Base-by-base conservation (phyloP, 352 stramenopile genomes). In the Phytophthora tubulina region DNA sequence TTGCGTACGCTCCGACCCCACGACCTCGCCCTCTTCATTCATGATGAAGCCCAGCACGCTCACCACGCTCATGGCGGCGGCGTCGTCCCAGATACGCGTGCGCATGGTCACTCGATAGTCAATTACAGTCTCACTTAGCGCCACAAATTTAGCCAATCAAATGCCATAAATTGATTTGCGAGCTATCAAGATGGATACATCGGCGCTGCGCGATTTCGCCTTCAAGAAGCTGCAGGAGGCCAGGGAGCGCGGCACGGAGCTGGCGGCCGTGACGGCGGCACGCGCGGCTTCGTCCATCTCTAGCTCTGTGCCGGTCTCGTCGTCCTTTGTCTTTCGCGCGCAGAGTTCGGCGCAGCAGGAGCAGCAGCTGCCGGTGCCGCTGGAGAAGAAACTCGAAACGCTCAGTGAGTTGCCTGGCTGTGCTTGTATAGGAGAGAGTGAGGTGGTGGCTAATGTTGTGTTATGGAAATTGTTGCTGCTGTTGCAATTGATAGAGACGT, bases 11-110 rank as follows among this genome's bases (percentile, higher is more conserved):
- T 93, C 87, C 8, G 82, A 70, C 3, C 87, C 85, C 21, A 91
- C 79, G 21, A 95, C 84, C 30, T 93, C 86, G 56, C 85, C 87
- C 11, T 93, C 84, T 39, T 95, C 87, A 70, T 95, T 95, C 75
- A 95, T 84, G 51, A 93, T 77, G 67, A 89, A 95, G 63, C 81
- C 87, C 55, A 95, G 72, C 56, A 93, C 84, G 68, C 87, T 95
- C 71, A 93, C 87, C 42, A 95, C 65, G 76, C 86, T 86, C 85
- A 95, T 95, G 35, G 87, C 85, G 39, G 83, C 77, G 42, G 76
- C 52, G 76, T 95, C 85, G 49, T 95, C 87, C 87, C 87, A 95
- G 62, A 93, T 92, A 7, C 87, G 87, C 52, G 79, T 81, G 55
- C 79, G 77, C 87, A 95, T 95, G 4, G 31, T 63, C n/a, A 13